Conservation (phyloP, 805 yeast species). For the Lachancea lanzarotensis region DNA sequence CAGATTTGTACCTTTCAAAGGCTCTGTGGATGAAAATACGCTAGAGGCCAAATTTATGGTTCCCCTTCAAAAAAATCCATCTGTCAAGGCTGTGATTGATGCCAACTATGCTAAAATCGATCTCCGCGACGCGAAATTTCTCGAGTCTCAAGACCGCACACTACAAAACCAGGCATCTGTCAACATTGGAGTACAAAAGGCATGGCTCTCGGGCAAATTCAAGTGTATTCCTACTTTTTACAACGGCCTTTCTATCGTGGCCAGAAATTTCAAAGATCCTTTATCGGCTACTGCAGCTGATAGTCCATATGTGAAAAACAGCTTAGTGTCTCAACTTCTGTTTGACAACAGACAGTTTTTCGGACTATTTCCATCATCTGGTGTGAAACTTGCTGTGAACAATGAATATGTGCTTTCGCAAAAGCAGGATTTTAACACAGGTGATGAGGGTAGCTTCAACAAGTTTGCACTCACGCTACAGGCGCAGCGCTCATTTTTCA, state of each 20-base stretch:
- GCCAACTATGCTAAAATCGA: slow-evolving; percentile 42
- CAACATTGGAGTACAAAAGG: slow-evolving; percentile 48
- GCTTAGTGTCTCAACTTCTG: slow-evolving; percentile 37
- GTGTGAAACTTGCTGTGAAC: slow-evolving; percentile 35
- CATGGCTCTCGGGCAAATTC: slow-evolving; percentile 19
- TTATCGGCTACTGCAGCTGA: slow-evolving; percentile 28
- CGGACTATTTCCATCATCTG: slow-evolving; percentile 41
- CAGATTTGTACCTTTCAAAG: slow-evolving; percentile 43
- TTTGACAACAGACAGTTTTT: slow-evolving; percentile 40
- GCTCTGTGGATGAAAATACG: slow-evolving; percentile 40
- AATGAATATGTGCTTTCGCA: slow-evolving; percentile 42
- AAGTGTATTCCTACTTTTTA: slow-evolving; percentile 23
- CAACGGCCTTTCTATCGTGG: slow-evolving; percentile 55
- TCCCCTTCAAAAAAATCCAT: slow-evolving; percentile 40
- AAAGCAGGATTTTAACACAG: slow-evolving; percentile 21
- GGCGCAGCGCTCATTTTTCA: slow-evolving; percentile 36
- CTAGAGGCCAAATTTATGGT: slow-evolving; percentile 42
- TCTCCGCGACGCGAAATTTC: slow-evolving; percentile 11
- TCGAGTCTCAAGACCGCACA: slow-evolving; percentile 11
- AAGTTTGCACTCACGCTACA: slow-evolving; percentile 25
- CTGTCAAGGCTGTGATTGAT: slow-evolving; percentile 39
- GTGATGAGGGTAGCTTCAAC: slow-evolving; percentile 27
- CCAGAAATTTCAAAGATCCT: slow-evolving; percentile 47
- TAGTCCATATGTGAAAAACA: slow-evolving; percentile 51
- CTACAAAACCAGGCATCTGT: slow-evolving; percentile 24